Conservation (phyloP, 2,329 filamentous ascomycete species). For the Exophiala spinifera region DNA sequence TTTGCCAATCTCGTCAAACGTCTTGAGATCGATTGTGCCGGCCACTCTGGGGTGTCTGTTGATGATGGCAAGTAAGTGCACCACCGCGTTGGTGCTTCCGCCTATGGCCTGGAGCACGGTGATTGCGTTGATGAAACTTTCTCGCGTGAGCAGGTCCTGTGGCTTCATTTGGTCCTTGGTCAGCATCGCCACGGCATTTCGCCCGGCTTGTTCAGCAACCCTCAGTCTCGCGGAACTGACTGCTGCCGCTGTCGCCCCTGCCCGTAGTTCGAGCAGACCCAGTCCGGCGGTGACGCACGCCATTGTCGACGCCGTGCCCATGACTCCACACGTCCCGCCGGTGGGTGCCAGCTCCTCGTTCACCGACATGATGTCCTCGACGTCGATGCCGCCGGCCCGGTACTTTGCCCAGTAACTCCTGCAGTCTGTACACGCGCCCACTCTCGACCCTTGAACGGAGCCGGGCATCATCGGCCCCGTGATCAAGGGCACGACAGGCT, state of each 20-base stretch:
- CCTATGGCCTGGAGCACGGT: conserved; percentile 55
- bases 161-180: conserved; percentile 43
- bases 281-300: conserved; percentile 53
- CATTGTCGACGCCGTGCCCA: conserved; percentile 59
- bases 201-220: conserved; percentile 55
- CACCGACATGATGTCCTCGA: conserved; percentile 67
- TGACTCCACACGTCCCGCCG: conserved; percentile 54
- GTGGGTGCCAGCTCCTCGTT: conserved; percentile 73
- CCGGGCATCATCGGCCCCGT: conserved; percentile 76
- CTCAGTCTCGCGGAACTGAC: conserved; percentile 52
- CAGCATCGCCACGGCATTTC: conserved; percentile 49
- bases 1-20: conserved; percentile 48
- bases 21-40: conserved; percentile 45
- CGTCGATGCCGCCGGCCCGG: conserved; percentile 62
- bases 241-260: conserved; percentile 52
- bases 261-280: conserved; percentile 51
- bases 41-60: conserved; percentile 50
- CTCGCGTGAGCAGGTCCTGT: conserved; percentile 54
- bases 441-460: conserved; percentile 55
- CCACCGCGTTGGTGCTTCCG: conserved; percentile 56
- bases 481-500: conserved; percentile 65
- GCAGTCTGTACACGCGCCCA: conserved; percentile 74
- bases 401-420: conserved; percentile 70
- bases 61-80: conserved; percentile 55
- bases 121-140: conserved; percentile 57